A percentile compares a stretch with the other conserved stretches of the same genome.
phyloP scores from a whole-genome alignment of 805 yeast species.

The Wickerhamiella brachini region DNA sequence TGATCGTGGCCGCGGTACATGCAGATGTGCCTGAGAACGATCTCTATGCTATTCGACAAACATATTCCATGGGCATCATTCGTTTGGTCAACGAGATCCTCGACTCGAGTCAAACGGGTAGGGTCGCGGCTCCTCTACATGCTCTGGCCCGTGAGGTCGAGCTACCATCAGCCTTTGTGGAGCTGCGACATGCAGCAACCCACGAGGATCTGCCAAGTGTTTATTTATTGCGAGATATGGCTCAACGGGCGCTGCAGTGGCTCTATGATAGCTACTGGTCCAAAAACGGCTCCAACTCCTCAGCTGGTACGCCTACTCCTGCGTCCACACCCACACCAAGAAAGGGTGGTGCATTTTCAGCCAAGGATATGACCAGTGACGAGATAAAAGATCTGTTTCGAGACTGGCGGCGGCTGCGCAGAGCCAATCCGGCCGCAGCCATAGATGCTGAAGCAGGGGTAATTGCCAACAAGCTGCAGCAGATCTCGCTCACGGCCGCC shows the following conservation, averaged over 20 bases:
- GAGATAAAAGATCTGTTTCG: conserved; percentile 29
- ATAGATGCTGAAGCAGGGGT: conserved; percentile 1
- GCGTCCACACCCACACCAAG: conserved; percentile 14
- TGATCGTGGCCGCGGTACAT: conserved; percentile 13
- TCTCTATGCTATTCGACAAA: conserved; percentile 16
- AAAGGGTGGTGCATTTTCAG: conserved; percentile 4
- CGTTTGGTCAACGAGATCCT: conserved; percentile 83
- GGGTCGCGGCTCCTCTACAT: conserved; percentile 65
- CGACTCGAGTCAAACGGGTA: conserved; percentile 74
- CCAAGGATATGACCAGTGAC: conserved; percentile 4
- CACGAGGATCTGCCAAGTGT: conserved; percentile 74
- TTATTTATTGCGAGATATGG: conserved; percentile 48
- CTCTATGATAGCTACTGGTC: conserved; percentile 61
- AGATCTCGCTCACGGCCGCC: neutral
- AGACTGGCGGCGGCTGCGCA: conserved; percentile 36
- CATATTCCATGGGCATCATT: conserved; percentile 36
- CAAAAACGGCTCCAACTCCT: neutral
- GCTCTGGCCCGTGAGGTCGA: conserved; percentile 53
- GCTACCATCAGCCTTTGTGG: conserved; percentile 75
- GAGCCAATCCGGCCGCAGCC: conserved; percentile 27
- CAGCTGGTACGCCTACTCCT: conserved; percentile 14
- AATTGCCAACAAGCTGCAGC: conserved; percentile 4
- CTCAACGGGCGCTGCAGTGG: conserved; percentile 60
- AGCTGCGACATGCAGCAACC: conserved; percentile 77
- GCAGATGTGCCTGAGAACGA: conserved; percentile 16